Conservation (phyloP, 1,284 basidiomycete species). For the Puccinia triticina region DNA sequence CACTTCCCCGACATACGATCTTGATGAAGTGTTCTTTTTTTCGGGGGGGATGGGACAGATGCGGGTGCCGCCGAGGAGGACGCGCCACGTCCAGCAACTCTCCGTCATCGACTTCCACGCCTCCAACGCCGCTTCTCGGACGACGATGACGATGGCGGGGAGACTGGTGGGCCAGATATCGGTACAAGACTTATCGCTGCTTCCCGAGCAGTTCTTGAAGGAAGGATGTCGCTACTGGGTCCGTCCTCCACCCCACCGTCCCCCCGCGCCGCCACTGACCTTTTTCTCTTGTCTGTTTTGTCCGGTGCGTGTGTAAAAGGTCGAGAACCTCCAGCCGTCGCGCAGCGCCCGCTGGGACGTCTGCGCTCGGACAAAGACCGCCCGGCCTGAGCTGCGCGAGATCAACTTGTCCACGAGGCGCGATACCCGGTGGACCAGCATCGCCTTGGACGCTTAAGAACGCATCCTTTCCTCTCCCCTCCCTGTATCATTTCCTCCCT, state of each 20-base stretch:
- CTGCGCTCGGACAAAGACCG: not conserved
- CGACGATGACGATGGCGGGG: not conserved
- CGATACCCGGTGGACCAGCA: conserved; percentile 35
- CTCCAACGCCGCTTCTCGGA: not conserved
- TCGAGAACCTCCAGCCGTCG: conserved; percentile 44
- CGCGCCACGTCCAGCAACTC: not conserved
- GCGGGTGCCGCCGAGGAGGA: conserved; percentile 24
- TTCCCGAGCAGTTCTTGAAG: conserved; percentile 38
- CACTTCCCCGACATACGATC: too few relatives aligned
- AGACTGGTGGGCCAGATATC: conserved; percentile 9
- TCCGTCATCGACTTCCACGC: conserved; percentile 27
- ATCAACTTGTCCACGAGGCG: conserved; percentile 17
- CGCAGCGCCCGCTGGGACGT: conserved; percentile 21
- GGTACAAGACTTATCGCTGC: conserved; percentile 29
- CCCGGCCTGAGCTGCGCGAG: not conserved
- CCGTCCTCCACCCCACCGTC: not conserved
- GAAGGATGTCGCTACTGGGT: conserved; percentile 46
- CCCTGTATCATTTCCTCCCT: too few relatives aligned
- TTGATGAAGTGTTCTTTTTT: not conserved
- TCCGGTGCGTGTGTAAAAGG: not conserved
- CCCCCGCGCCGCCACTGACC: too few relatives aligned
- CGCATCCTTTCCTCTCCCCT: too few relatives aligned
- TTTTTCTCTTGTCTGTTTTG: not conserved
- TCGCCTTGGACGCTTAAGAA: conserved; percentile 2
- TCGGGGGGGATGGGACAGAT: not conserved